Conservation (phyloP, 2,329 filamentous ascomycete genomes). For the Talaromyces marneffei region DNA sequence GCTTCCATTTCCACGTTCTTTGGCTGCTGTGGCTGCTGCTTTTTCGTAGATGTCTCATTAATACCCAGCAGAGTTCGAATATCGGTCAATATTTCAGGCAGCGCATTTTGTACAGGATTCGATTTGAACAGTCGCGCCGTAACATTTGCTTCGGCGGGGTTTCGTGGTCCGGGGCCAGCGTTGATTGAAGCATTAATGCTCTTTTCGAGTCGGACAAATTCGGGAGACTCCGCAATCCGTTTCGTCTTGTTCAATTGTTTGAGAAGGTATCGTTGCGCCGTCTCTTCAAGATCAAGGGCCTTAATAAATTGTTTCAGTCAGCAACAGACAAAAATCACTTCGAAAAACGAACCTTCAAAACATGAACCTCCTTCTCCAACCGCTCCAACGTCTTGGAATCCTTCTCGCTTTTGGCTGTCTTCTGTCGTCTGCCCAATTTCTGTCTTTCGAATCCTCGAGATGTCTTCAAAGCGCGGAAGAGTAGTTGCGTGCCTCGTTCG, state of each 20-base stretch:
- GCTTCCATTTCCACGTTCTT: background rate
- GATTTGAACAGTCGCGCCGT: slow-evolving; percentile 56
- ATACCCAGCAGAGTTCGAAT: slow-evolving; percentile 37
- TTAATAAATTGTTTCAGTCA: slow-evolving; percentile 21
- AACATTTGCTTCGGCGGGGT: slow-evolving; percentile 51
- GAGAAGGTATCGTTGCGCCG: slow-evolving; percentile 51
- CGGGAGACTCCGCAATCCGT: slow-evolving; percentile 47
- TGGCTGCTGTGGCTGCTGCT: slow-evolving; percentile 12
- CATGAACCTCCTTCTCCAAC: slow-evolving; percentile 50
- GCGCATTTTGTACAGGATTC: slow-evolving; percentile 51
- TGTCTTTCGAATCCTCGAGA: slow-evolving; percentile 59
- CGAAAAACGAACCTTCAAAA: slow-evolving; percentile 47
- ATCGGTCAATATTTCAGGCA: slow-evolving; percentile 43
- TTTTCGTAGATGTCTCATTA: slow-evolving; percentile 20
- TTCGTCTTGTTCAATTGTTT: slow-evolving; percentile 55
- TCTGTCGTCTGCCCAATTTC: slow-evolving; percentile 56
- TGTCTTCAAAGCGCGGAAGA: slow-evolving; percentile 51
- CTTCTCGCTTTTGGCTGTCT: slow-evolving; percentile 45
- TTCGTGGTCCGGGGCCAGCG: slow-evolving; percentile 33
- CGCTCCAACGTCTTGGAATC: slow-evolving; percentile 39
- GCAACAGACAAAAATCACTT: too few relatives aligned
- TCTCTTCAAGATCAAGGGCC: slow-evolving; percentile 46
- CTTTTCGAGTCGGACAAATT: slow-evolving; percentile 39
- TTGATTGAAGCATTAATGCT: slow-evolving; percentile 25
- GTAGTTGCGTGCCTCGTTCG: slow-evolving; percentile 44